Evolutionary conservation across 257 asterid genomes (phyloP), one percentile per base, ranked within the genome.

Genomic region (Solanum infundibuliforme): DNA sequence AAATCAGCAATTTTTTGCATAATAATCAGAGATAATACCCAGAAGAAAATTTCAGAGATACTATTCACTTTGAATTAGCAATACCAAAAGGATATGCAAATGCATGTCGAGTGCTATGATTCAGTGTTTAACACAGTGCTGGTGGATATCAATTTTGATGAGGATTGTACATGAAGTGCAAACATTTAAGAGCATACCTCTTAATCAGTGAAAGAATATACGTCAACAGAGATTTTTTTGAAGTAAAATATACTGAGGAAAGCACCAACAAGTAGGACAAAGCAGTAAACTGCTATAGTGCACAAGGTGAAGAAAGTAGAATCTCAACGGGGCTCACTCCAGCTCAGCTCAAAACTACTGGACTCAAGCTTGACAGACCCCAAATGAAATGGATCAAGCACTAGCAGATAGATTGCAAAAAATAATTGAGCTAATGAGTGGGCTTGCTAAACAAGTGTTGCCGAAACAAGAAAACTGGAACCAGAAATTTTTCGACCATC

Each of bases 351-450:
- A 46, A 38, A 82, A 25, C 20, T 48, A 82, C 43, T 46, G 69
- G 85, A 31, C 29, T 29, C 20, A 29, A 46, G 85, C 85, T 81
- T 27, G 39, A 46, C 68, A 27, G 25, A 29, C 14, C 68, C 85
- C 68, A 46, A 81, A 27, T 46, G 85, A 81, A 81, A 81, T 81
- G 84, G 87, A 83, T 82, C 87, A 85, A 88, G 62, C 8, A 75
- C 66, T 62, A 82, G 41, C 7, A 20, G 6, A 87, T 65, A 74
- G 25, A 84, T 21, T 21, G 14, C 52, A 36, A 73, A 36, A 88
- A 46, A 68, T 13, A 34, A 69, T 48, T 75, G 60, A 39, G 60
- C n/a, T 76, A 76, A 76, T 25, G 83, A 76, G 60, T 4, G 29
- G 60, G 13, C 13, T 76, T 39, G 83, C 58, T 39, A 39, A 39